phyloP scores from a whole-genome alignment of 1,139 yeast species.

The Ashbya aceris region DNA sequence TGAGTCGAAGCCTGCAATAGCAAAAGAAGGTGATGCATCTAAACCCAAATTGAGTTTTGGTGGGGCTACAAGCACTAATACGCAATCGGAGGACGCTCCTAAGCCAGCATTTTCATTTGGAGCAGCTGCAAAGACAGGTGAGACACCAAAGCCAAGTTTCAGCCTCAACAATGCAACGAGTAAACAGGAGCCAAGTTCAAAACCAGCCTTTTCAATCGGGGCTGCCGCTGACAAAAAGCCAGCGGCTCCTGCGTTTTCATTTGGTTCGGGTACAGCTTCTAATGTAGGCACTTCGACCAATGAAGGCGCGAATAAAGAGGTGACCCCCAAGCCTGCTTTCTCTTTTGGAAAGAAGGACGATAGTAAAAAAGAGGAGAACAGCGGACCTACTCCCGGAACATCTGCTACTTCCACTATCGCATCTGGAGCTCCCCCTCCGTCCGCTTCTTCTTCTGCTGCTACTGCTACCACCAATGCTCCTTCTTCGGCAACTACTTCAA shows the following conservation, averaged over 20 bases:
- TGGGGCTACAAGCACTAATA: conserved; percentile 7
- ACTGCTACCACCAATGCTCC: conserved; percentile 13
- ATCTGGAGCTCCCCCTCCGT: conserved; percentile 10
- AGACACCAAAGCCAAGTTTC: no score
- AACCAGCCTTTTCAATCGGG: no score
- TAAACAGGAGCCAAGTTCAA: no score
- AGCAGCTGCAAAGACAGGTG: conserved; percentile 6
- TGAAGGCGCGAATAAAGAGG: no score
- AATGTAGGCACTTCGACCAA: no score
- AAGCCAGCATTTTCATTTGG: conserved; percentile 24
- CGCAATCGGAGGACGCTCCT: conserved; percentile 14
- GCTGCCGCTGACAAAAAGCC: no score
- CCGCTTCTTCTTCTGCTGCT: conserved; percentile 20
- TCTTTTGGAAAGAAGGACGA: conserved; percentile 11
- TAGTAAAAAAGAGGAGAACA: conserved; percentile 15
- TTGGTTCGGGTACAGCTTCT: no score
- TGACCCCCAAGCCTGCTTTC: no score
- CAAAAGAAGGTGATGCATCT: conserved; percentile 7
- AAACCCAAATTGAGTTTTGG: conserved; percentile 21
- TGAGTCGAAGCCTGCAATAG: conserved; percentile 10
- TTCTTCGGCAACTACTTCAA: conserved; percentile 25
- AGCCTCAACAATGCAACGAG: no score
- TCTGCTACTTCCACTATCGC: conserved; percentile 26
- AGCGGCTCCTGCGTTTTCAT: no score
- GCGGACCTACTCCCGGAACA: conserved; percentile 9